phyloP scores from a whole-genome alignment of 2,329 filamentous ascomycete genomes.

The Cordyceps cateniannulata region DNA sequence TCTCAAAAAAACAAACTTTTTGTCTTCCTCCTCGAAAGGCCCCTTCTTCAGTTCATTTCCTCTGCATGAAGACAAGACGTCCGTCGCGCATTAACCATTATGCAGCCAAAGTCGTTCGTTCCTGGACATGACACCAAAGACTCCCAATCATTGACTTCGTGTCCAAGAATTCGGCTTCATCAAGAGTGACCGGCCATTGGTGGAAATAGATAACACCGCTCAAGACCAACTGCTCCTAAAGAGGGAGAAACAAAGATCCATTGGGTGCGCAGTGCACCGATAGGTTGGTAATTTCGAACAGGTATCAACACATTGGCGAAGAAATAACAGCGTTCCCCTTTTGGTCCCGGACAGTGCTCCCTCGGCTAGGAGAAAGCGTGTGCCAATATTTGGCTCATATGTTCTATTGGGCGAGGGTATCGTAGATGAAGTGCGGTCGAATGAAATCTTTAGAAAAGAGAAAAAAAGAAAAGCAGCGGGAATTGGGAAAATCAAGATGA shows the following conservation, averaged over 20 bases:
- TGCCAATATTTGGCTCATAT: slow-evolving; percentile 21
- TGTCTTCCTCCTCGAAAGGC: slow-evolving; percentile 9
- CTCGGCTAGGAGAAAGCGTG: slow-evolving; percentile 27
- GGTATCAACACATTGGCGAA: slow-evolving; percentile 16
- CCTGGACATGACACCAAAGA: slow-evolving; percentile 6
- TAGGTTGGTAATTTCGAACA: slow-evolving; percentile 1
- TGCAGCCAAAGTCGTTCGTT: background rate
- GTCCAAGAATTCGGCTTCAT: slow-evolving; percentile 8
- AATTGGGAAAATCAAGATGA: slow-evolving; percentile 14
- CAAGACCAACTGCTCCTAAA: background rate
- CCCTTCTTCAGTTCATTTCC: slow-evolving; percentile 7
- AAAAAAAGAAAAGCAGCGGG: slow-evolving; percentile 25
- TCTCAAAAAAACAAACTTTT: slow-evolving; percentile 9
- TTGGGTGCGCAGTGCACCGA: background rate
- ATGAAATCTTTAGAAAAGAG: slow-evolving; percentile 35
- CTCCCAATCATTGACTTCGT: slow-evolving; percentile 9
- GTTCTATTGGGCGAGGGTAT: slow-evolving; percentile 45
- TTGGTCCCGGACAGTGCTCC: slow-evolving; percentile 10
- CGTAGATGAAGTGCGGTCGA: slow-evolving; percentile 40
- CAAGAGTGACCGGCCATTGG: background rate
- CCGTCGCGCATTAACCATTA: slow-evolving; percentile 9
- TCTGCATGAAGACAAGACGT: slow-evolving; percentile 2
- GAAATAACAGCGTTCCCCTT: slow-evolving; percentile 10
- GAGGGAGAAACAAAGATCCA: slow-evolving; percentile 2
- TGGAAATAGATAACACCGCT: background rate